Conservation (phyloP, 805 yeast species). For the Ascoidea rubescens region DNA sequence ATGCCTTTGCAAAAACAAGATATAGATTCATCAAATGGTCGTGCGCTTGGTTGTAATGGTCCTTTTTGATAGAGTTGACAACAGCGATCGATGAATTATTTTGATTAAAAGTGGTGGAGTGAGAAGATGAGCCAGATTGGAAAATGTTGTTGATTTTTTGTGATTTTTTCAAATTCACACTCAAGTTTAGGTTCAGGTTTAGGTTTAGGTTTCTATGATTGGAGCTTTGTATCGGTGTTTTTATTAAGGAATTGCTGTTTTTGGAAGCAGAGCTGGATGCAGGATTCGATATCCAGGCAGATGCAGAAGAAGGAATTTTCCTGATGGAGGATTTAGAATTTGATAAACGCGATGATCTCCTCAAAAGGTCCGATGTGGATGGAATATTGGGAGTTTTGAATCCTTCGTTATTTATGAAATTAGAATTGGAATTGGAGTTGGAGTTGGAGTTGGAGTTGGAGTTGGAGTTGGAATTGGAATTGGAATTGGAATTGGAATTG, state of each 20-base stretch:
- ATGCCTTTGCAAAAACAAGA: conserved; percentile 43
- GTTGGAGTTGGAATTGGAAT: not conserved
- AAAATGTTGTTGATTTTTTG: conserved; percentile 1
- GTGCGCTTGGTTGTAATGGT: conserved; percentile 17
- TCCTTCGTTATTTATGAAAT: conserved; percentile 12
- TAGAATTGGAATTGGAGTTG: conserved; percentile 2
- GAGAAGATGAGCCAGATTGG: conserved; percentile 12
- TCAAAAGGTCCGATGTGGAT: conserved; percentile 21
- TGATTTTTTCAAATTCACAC: no score
- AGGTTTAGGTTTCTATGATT: conserved; percentile 17
- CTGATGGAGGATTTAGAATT: conserved; percentile 12
- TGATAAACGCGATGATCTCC: conserved; percentile 24
- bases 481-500: not conserved
- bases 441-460: conserved; percentile 1
- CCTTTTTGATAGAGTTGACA: conserved; percentile 6
- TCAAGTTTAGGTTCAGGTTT: conserved; percentile 3
- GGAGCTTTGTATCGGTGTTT: conserved; percentile 4
- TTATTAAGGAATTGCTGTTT: conserved; percentile 3
- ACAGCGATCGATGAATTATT: not conserved
- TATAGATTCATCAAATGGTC: conserved; percentile 33
- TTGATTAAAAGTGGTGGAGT: conserved; percentile 9
- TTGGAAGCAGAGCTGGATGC: conserved; percentile 23
- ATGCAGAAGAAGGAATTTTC: conserved; percentile 11
- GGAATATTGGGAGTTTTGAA: conserved; percentile 28
- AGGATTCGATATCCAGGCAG: conserved; percentile 12